Percentiles rank a stretch among this genome's conserved stretches.
phyloP scores from a whole-genome alignment of 805 yeast genomes.

The Komagataella kurtzmanii region DNA sequence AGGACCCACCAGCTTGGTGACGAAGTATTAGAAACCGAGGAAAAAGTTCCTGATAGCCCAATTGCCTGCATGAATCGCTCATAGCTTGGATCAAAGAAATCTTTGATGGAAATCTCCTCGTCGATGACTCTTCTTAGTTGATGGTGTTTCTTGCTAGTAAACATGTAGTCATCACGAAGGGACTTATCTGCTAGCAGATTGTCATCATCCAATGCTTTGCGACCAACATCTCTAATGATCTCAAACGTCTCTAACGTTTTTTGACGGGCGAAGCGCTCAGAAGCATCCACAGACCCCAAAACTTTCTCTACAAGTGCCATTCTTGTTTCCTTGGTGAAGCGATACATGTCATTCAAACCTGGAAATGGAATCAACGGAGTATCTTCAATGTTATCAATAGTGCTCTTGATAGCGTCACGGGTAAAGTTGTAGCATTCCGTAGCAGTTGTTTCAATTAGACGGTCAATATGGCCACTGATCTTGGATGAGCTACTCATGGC shows the following conservation, averaged over 20 bases:
- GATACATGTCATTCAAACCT: constrained; percentile 52
- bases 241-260: constrained; percentile 49
- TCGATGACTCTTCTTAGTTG: constrained; percentile 41
- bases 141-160: constrained; percentile 53
- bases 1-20: not conserved
- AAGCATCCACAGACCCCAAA: constrained; percentile 41
- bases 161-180: constrained; percentile 72
- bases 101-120: constrained; percentile 48
- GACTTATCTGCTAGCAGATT: constrained; percentile 38
- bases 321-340: constrained; percentile 61
- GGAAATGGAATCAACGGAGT: constrained; percentile 29
- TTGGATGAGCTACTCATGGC: constrained; percentile 35
- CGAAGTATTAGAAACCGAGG: not conserved
- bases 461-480: constrained; percentile 46
- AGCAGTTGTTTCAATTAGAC: constrained; percentile 46
- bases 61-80: constrained; percentile 40
- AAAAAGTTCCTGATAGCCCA: constrained; percentile 17
- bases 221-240: constrained; percentile 50
- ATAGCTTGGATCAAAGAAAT: constrained; percentile 67
- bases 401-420: constrained; percentile 32
- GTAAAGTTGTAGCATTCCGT: constrained; percentile 49
- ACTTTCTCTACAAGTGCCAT: constrained; percentile 51
- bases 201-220: constrained; percentile 47
- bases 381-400: constrained; percentile 29
- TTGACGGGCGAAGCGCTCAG: constrained; percentile 60